Evolutionary conservation across 371 early-diverging fungal genomes (phyloP).

Genomic region (Mortierella sp.): DNA sequence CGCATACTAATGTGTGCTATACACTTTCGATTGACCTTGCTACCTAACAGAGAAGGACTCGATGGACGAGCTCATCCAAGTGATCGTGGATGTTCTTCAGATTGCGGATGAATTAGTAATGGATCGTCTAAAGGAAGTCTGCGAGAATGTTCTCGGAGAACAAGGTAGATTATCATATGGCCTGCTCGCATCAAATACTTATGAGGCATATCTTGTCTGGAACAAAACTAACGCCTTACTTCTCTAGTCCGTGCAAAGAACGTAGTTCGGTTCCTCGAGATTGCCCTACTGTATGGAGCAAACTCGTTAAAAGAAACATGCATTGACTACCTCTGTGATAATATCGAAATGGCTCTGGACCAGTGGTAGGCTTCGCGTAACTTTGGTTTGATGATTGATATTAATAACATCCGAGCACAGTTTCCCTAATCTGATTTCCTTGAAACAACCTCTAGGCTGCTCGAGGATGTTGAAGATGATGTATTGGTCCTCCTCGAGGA

Average conservation of each 20-base stretch:
- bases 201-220: too few relatives aligned
- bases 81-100: constrained; percentile 64
- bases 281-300: constrained; percentile 66
- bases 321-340: constrained; percentile 67
- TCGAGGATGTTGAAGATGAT: constrained; percentile 45
- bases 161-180: constrained; percentile 33
- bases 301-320: constrained; percentile 62
- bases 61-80: constrained; percentile 60
- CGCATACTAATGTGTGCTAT: neutral
- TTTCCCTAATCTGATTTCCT: neutral
- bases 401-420: neutral
- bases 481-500: constrained; percentile 51
- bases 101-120: constrained; percentile 75
- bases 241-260: constrained; percentile 61
- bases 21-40: neutral
- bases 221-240: too few relatives aligned
- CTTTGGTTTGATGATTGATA: neutral
- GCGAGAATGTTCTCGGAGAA: constrained; percentile 58
- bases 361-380: constrained; percentile 50
- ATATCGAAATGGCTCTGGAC: constrained; percentile 68
- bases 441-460: constrained; percentile 19
- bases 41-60: constrained; percentile 47
- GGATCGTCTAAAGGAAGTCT: constrained; percentile 63
- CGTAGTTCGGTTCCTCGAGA: constrained; percentile 61
- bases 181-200: too few relatives aligned